Evolutionary conservation across 352 stramenopile species (phyloP), one percentile per base, ranked within the genome.

Genomic region (Phytopythium mirpurense): DNA sequence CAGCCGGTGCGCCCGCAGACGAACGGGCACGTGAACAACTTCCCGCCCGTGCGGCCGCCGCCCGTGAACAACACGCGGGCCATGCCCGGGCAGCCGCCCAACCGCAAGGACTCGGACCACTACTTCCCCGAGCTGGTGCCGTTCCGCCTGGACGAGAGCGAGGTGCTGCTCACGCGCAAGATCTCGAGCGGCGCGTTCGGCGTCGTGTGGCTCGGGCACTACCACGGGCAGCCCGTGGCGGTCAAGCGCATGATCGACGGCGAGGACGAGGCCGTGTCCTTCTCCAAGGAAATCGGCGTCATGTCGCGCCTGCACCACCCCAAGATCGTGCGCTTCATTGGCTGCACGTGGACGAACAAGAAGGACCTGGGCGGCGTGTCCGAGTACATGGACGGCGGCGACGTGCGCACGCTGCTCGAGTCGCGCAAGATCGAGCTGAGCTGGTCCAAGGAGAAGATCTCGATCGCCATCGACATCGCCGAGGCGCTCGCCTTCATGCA

Each of bases 231-330:
- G 53, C 80, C 80, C 1, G 84, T 95, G 14, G 84, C 83, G 0
- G 82, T 95, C 15, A 95, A 95, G 72, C 76, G 80, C 59, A 93
- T 95, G 80, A 87, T 93, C 48, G 82, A 91, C 57, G 75, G 75
- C 36, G 78, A 88, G 32, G 80, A 92, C 43, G 76, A 90, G 56
- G 69, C 74, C 21, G 54, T 83, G n/a, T 78, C 71, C 19, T 95
- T 95, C 55, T 80, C 74, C 23, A 72, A 79, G 27, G 84, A 93
- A 64, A 92, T 93, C 67, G 56, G 84, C 60, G 90, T 77, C 50
- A 95, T 95, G 84, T 85, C 80, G 37, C 74, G 74, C 15, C 68
- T 95, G 32, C 70, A 68, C 51, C 78, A 93, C 67, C 76, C 82
- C 43, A 90, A 90, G 61, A 87, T 95, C 41, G 82, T 95, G 55